Conservation (phyloP, 176 grass and related monocot species). For the Avena atlantica region DNA sequence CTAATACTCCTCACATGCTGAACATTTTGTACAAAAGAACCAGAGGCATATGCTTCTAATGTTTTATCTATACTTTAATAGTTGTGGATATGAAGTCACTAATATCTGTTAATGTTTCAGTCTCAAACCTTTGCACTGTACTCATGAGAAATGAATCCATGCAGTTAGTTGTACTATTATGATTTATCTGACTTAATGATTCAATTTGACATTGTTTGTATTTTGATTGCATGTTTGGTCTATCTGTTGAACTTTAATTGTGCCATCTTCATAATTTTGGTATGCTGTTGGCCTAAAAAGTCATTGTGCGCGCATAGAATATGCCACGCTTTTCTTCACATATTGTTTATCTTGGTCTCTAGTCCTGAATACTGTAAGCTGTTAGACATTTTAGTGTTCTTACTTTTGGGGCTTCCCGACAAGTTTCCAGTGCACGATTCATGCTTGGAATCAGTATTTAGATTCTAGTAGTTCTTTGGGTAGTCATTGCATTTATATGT, state of each 20-base stretch:
- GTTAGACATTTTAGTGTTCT: neutral
- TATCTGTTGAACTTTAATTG: constrained; percentile 12
- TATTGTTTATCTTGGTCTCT: neutral
- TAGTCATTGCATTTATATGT: constrained; percentile 1
- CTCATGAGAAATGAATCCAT: constrained; percentile 1
- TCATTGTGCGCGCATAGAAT: neutral
- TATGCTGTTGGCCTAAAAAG: neutral
- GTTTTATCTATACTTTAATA: neutral
- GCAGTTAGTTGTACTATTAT: neutral
- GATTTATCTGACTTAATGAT: constrained; percentile 15
- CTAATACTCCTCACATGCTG: neutral
- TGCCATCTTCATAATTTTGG: neutral
- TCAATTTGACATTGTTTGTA: neutral
- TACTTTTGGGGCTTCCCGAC: neutral
- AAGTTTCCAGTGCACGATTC: constrained; percentile 4
- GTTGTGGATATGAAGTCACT: constrained; percentile 9
- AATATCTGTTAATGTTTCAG: neutral
- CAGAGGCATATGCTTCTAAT: neutral
- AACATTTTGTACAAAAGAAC: neutral
- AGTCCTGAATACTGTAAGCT: neutral
- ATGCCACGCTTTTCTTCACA: constrained; percentile 18
- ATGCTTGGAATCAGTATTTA: neutral
- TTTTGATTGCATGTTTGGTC: neutral
- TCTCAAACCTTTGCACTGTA: neutral
- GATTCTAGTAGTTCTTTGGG: neutral